Conservation (phyloP, 192 early-diverging fungal genomes). For the Gamsiella multidivaricata region DNA sequence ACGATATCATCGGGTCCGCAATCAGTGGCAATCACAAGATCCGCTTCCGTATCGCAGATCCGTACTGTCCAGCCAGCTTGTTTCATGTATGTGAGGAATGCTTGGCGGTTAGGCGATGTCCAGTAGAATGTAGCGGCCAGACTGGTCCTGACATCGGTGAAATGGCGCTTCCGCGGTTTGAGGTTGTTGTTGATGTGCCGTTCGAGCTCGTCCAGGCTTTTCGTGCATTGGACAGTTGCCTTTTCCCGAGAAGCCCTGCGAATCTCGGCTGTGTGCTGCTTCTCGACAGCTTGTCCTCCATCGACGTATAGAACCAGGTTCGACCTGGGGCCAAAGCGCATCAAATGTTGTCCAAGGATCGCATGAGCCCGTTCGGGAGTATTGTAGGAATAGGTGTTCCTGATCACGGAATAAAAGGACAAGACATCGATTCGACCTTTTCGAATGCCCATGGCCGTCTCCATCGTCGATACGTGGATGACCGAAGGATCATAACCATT, state of each 20-base stretch:
- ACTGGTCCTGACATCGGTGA: background rate
- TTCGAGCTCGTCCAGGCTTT: background rate
- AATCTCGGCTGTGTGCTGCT: background rate
- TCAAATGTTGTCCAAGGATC: background rate
- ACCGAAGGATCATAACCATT: too few relatives aligned
- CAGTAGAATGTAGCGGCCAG: background rate
- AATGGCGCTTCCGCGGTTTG: constrained; percentile 5
- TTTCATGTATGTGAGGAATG: background rate
- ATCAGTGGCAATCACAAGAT: constrained; percentile 12
- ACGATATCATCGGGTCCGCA: background rate
- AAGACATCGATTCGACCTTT: background rate
- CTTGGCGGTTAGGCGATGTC: background rate
- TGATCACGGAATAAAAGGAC: constrained; percentile 2
- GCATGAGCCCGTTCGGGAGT: background rate
- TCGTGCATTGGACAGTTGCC: background rate
- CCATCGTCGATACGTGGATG: background rate
- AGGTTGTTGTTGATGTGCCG: background rate
- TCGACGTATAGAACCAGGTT: background rate
- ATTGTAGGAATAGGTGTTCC: constrained; percentile 6
- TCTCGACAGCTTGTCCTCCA: background rate
- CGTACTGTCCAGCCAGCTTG: background rate
- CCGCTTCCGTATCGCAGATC: constrained; percentile 10
- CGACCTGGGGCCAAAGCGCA: background rate
- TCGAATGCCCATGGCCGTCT: background rate
- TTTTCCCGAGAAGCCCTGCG: background rate